Evolutionary conservation across 768 basidiomycete genomes (phyloP).

Genomic region (Paxillus involutus): DNA sequence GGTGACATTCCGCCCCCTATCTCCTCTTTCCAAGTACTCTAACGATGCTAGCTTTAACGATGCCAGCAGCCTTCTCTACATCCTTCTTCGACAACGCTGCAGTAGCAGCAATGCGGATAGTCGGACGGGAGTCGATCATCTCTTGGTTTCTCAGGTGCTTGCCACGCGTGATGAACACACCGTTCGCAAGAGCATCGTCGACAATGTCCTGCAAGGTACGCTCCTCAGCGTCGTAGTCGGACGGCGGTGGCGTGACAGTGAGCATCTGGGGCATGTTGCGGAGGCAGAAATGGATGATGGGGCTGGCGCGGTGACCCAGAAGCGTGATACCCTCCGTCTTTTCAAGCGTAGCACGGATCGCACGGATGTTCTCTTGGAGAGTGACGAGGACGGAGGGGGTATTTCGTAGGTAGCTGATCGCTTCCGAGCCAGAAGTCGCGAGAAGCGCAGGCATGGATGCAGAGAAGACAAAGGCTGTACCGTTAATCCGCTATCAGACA

Average conservation of each 20-base stretch:
- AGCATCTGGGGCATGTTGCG: conserved; percentile 32
- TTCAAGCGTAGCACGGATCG: conserved; percentile 79
- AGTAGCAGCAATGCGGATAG: conserved; percentile 80
- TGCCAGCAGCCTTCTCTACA: conserved; percentile 79
- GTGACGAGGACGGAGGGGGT: conserved; percentile 73
- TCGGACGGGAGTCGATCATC: conserved; percentile 75
- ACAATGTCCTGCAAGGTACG: conserved; percentile 86
- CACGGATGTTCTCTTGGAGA: conserved; percentile 79
- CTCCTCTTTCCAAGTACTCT: conserved; percentile 70
- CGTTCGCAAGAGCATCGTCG: conserved; percentile 78
- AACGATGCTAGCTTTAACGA: conserved; percentile 70
- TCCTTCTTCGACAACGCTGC: conserved; percentile 86
- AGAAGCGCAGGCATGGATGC: conserved; percentile 91
- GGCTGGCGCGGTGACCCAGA: conserved; percentile 83
- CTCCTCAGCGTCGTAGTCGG: conserved; percentile 72
- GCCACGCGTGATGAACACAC: conserved; percentile 83
- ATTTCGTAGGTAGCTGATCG: conserved; percentile 73
- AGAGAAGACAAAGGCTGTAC: conserved; percentile 93
- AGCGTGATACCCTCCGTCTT: conserved; percentile 79
- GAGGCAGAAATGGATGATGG: conserved; percentile 83
- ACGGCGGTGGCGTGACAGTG: conserved; percentile 21
- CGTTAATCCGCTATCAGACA: conserved; percentile 80
- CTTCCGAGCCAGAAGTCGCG: conserved; percentile 84
- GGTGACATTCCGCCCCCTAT: conserved; percentile 18
- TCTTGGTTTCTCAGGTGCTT: conserved; percentile 86